phyloP scores from a whole-genome alignment of 371 early-diverging fungal species.

The Mucor irregularis region DNA sequence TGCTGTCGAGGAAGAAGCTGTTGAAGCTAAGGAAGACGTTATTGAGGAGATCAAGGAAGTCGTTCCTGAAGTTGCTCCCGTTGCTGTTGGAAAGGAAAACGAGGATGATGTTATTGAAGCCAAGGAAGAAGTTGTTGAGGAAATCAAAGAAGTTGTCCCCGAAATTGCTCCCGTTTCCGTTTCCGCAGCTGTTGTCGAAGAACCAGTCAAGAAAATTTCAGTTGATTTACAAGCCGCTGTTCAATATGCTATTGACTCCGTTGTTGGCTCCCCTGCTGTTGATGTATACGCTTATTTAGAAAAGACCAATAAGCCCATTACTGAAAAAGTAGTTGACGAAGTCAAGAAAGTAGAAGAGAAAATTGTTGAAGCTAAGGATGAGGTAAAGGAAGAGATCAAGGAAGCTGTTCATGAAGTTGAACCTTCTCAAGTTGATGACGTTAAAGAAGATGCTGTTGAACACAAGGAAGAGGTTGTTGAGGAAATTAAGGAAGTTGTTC shows the following conservation, averaged over 20 bases:
- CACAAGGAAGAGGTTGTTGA: constrained; percentile 17
- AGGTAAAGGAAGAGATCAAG: constrained; percentile 10
- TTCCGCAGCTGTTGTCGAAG: constrained; percentile 6
- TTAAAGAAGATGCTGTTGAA: constrained; percentile 24
- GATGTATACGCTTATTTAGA: constrained; percentile 14
- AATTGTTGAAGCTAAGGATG: constrained; percentile 21
- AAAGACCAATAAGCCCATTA: constrained; percentile 10
- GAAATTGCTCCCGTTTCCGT: constrained; percentile 3
- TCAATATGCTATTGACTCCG: constrained; percentile 17
- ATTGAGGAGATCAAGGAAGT: constrained; percentile 13
- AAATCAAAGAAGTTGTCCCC: constrained; percentile 6
- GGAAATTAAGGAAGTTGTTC: constrained; percentile 5
- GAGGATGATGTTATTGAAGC: constrained; percentile 30
- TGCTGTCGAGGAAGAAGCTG: constrained; percentile 22
- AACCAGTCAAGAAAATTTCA: not conserved
- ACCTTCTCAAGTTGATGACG: constrained; percentile 12
- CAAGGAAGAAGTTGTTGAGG: constrained; percentile 13
- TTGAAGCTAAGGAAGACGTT: constrained; percentile 21
- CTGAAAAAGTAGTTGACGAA: constrained; percentile 1
- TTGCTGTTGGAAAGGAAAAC: constrained; percentile 14
- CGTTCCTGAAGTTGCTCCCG: constrained; percentile 13
- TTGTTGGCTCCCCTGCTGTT: constrained; percentile 14
- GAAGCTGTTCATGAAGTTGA: constrained; percentile 14
- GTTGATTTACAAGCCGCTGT: constrained; percentile 14
- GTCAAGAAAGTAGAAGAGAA: constrained; percentile 17